Evolutionary conservation across 805 yeast genomes (phyloP), one percentile per base, ranked within the genome.

Genomic region (Candida ipomoeae): DNA sequence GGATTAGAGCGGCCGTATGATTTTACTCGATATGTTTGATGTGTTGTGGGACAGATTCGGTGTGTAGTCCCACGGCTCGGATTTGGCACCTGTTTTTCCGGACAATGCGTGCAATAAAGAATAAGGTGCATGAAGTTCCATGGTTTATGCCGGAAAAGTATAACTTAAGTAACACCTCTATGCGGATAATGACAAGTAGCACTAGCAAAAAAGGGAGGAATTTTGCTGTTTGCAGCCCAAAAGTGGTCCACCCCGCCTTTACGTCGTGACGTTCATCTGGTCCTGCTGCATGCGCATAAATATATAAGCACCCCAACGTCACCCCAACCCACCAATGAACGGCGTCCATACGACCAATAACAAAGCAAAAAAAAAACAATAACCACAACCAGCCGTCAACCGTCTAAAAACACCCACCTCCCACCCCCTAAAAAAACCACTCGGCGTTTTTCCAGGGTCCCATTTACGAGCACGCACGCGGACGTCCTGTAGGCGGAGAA

Each of bases 401-500:
- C 29, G 29, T 26, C 11, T 26, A 26, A 26, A 26, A 26, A 33
- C 10, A 33, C 8, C 35, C 35, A 13, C 15, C 3, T 3, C 14
- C 8, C 5, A 5, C 35, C 15, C 11, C 11, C 29, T 3, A 18
- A 8, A n/a, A 14, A 21, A 21, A 18, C 26, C 4, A 3, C 40
- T 37, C 13, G 13, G 18, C 13, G 18, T 6, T 17, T 14, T 15
- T 39, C 11, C 17, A 31, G 41, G 17, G 31, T 39, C 18, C n/a
- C 31, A 21, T 39, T 23, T 39, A 23, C 32, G 32, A 18, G 31
- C n/a, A 34, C 38, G 38, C 37, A 31, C 45, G 45, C 45, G 45
- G 20, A 31, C 15, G 18, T 42, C 45, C 45, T 42, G 45, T 42
- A 34, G 45, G 32, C 14, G 45, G 23, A n/a, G 45, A 42, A n/a